These are phyloP conservation scores for Acanthamoeba lenticulata DNA, from an alignment of 208 protist species.

Conservation along the genomic window DNA sequence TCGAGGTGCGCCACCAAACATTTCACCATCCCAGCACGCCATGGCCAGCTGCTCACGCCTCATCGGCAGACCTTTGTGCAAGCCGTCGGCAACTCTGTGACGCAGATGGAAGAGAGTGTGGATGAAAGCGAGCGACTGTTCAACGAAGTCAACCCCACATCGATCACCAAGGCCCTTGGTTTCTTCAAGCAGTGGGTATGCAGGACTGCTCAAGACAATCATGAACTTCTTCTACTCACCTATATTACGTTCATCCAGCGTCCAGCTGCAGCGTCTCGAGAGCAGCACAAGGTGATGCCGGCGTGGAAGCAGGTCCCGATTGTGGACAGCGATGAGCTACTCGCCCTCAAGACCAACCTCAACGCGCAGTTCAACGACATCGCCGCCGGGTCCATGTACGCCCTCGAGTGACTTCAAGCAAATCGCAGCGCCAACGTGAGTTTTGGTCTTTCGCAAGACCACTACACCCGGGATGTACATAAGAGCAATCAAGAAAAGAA, in stretches of 20 bases:
- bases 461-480: too few species aligned
- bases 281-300: conserved; percentile 63
- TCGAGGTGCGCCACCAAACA: conserved; percentile 29
- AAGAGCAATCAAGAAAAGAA: too few species aligned
- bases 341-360: conserved; percentile 65
- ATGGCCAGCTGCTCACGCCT: not conserved
- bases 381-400: not conserved
- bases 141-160: conserved; percentile 62
- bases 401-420: conserved; percentile 19
- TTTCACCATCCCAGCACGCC: not conserved
- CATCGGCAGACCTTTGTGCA: conserved; percentile 35
- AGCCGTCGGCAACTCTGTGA: conserved; percentile 65
- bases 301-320: conserved; percentile 49
- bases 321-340: conserved; percentile 62
- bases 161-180: conserved; percentile 50
- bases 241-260: not conserved
- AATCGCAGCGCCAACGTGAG: too few species aligned
- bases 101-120: conserved; percentile 65
- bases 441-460: too few species aligned
- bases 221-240: too few species aligned
- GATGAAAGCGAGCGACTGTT: conserved; percentile 47
- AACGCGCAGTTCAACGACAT: conserved; percentile 62
- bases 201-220: too few species aligned
- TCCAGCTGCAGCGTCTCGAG: not conserved
- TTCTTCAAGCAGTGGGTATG: conserved; percentile 63